Evolutionary conservation across 1,139 yeast species (phyloP), one percentile per base, ranked within the genome.

Genomic region (Candida mesenterica): DNA sequence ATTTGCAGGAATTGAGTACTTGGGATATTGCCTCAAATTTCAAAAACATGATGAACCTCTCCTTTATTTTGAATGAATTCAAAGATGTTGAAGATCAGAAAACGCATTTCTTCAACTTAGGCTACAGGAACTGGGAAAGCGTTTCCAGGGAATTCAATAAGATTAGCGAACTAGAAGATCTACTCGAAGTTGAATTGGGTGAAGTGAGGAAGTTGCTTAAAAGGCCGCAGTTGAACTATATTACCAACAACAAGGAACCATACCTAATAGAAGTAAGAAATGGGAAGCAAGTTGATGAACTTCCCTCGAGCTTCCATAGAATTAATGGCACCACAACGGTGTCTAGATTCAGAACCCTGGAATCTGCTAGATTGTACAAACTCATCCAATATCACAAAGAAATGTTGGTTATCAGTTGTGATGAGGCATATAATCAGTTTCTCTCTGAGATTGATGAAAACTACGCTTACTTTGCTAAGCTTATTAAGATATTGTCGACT

Each of bases 301-400:
- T 89, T 2, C 97, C 97, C 0, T 46, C 61, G 1, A 78, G 77
- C 39, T 92, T 97, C 95, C 62, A 82, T 8, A 79, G 86, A 46
- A 75, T 84, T 25, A 83, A 77, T 48, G 82, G 84, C 5, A 87
- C 96, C 0, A 78, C 79, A 41, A 60, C 78, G 2, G 80, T 86
- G 3, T 76, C 88, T 2, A 64, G 97, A 39, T 90, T 79, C 55
- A 66, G 92, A 40, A 70, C 95, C 0, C 87, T 94, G 0, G 63
- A 59, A 28, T 68, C 79, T 1, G 50, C 65, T 2, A 60, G 63
- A 13, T 62, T 85, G 25, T 71, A 79, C 34, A 77, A 78, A 36
- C 60, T 67, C 27, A 56, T 82, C 29, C 81, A 79, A 39, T 79
- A 81, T 44, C 78, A 79, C 34, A 72, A 77, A 37, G 96, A 87